Evolutionary conservation across 352 stramenopile species (phyloP), one percentile per base, ranked within the genome.

Genomic region (Albugo laibachii): DNA sequence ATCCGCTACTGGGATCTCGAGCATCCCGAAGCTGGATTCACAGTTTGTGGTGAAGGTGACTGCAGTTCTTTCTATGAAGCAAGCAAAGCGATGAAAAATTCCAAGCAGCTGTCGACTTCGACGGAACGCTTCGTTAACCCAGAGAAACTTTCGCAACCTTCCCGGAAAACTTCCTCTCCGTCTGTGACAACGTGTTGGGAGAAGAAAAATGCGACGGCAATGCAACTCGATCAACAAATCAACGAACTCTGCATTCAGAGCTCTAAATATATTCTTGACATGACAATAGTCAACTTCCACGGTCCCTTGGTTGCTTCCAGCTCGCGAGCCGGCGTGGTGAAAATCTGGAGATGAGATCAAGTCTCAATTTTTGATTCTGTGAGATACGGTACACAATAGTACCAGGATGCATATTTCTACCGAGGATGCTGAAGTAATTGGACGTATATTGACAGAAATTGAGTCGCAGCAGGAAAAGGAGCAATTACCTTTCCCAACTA

Each of bases 1-100:
- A 95, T 99, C 53, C 76, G 93, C 19, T 97, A 96, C 65, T 99
- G 94, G 94, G 89, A 98, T 61, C 94, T 98, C 49, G 78, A 69
- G 27, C 83, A 86, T 16, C 72, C 87, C 19, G 92, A 91, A 36
- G 80, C 93, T 54, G 97, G 85, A 51, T 97, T 92, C 63, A 95
- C 82, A n/a, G 69, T 97, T 13, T 95, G 70, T 41, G 91, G 93
- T 19, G 79, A 92, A 41, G 66, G 66, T 35, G 76, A 85, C 41
- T 66, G 73, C 50, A 87, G 83, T 53, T 83, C 77, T 8, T 86
- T 88, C 37, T 93, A 91, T 60, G 77, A 89, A 53, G 87, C 79
- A 55, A 74, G 88, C 47, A 61, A 52, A 1, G 72, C 79, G 1
- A 31, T 31, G 24, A 3, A 31, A 31, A 31, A 31, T 31, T 3